Evolutionary conservation across 129 eudicot genomes (phyloP).

Genomic region (Tanacetum coccineum): DNA sequence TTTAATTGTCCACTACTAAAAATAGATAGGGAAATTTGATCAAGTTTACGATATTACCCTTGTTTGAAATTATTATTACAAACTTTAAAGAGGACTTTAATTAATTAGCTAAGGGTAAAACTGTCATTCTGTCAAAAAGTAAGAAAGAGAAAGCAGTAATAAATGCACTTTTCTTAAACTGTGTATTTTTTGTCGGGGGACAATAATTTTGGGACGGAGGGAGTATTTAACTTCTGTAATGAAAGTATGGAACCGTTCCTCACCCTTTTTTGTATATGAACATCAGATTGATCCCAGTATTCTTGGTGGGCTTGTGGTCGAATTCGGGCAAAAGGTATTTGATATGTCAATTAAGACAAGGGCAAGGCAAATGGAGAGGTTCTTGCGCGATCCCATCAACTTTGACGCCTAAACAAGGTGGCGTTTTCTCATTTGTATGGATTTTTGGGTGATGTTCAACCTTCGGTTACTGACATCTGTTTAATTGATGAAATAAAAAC

Average conservation of each 20-base stretch:
- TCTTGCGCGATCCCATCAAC: slow-evolving; percentile 76
- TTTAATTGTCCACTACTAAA: no score
- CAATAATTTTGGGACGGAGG: no score
- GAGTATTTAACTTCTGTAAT: slow-evolving; percentile 1
- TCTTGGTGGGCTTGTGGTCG: slow-evolving; percentile 92
- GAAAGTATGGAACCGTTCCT: background rate
- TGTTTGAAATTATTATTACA: no score
- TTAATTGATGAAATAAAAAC: slow-evolving; percentile 24
- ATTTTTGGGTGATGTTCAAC: slow-evolving; percentile 2
- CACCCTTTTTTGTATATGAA: background rate
- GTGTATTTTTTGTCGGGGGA: no score
- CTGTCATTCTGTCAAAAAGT: no score
- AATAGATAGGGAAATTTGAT: no score
- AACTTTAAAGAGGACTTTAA: no score
- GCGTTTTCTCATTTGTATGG: slow-evolving; percentile 6
- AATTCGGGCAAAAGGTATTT: slow-evolving; percentile 72
- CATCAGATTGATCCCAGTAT: slow-evolving; percentile 77
- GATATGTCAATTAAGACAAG: slow-evolving; percentile 87
- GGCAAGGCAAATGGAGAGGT: slow-evolving; percentile 91
- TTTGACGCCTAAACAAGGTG: slow-evolving; percentile 26
- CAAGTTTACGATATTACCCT: no score
- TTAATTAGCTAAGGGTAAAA: no score
- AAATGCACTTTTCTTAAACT: no score
- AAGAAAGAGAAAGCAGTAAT: no score
- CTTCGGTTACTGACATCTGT: slow-evolving; percentile 18